phyloP scores from a whole-genome alignment of 371 early-diverging fungal genomes.

The Parasitella parasitica region DNA sequence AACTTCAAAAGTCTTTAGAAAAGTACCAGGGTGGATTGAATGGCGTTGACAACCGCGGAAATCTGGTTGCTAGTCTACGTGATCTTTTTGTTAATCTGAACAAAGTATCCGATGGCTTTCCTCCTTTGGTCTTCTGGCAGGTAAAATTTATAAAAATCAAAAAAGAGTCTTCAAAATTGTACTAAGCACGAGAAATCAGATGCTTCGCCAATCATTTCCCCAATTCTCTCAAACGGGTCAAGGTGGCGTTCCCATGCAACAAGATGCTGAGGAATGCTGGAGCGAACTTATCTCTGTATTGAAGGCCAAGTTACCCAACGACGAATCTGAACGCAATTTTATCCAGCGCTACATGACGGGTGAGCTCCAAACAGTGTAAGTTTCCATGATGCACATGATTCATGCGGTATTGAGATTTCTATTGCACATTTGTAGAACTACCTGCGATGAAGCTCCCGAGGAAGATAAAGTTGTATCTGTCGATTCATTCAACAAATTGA shows the following conservation, averaged over 20 bases:
- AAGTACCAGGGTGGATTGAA: conserved; percentile 44
- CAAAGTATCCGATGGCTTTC: conserved; percentile 70
- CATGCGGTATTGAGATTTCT: background rate
- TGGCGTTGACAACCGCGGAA: conserved; percentile 51
- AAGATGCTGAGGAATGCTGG: conserved; percentile 99
- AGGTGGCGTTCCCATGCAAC: conserved; percentile 79
- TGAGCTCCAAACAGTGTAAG: conserved; percentile 57
- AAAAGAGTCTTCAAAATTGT: too few relatives aligned
- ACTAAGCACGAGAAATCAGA: conserved; percentile 20
- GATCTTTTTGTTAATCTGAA: conserved; percentile 72
- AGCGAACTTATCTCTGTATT: conserved; percentile 68
- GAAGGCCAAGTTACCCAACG: conserved; percentile 64
- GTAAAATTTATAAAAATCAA: conserved; percentile 40
- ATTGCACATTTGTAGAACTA: conserved; percentile 46
- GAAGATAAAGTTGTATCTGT: conserved; percentile 62
- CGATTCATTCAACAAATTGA: conserved; percentile 79
- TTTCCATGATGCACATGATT: background rate
- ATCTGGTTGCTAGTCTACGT: conserved; percentile 71
- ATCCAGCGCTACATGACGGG: conserved; percentile 88
- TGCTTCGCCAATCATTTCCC: conserved; percentile 80
- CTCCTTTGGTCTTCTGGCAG: conserved; percentile 82
- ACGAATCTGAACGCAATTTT: conserved; percentile 58
- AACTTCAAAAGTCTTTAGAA: conserved; percentile 69
- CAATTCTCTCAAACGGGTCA: conserved; percentile 82
- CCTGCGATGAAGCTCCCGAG: conserved; percentile 80